Evolutionary conservation across 1,284 basidiomycete species (phyloP).

Genomic region (Moesziomyces sp.): DNA sequence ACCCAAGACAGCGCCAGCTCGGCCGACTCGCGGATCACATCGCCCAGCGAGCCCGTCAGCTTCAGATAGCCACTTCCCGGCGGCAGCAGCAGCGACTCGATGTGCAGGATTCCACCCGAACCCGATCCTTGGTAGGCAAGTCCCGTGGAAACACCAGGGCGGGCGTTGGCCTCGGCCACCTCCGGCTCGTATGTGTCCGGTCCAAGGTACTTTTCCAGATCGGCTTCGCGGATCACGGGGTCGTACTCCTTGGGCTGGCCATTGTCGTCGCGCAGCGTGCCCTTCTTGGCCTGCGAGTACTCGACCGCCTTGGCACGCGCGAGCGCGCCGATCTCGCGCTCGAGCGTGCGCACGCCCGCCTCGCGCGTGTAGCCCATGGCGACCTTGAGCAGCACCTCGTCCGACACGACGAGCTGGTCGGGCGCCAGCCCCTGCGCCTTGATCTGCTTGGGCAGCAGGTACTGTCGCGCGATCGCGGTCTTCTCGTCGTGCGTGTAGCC

Average conservation of each 20-base stretch:
- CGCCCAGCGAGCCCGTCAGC: conserved; percentile 78
- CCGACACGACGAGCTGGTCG: conserved; percentile 73
- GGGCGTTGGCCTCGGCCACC: conserved; percentile 77
- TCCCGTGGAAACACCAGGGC: conserved; percentile 81
- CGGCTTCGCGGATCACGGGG: conserved; percentile 75
- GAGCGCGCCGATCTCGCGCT: conserved; percentile 85
- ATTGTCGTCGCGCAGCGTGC: conserved; percentile 49
- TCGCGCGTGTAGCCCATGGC: conserved; percentile 84
- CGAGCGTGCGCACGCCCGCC: conserved; percentile 90
- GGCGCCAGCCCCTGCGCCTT: conserved; percentile 75
- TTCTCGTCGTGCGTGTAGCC: conserved; percentile 70
- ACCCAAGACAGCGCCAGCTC: conserved; percentile 77
- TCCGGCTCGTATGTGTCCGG: conserved; percentile 83
- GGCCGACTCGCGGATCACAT: conserved; percentile 85
- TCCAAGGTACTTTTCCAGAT: conserved; percentile 87
- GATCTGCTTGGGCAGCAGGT: conserved; percentile 86
- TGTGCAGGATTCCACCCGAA: conserved; percentile 84
- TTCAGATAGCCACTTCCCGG: conserved; percentile 79
- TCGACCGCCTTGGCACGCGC: conserved; percentile 76
- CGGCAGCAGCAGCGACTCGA: conserved; percentile 78
- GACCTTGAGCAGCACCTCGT: conserved; percentile 77
- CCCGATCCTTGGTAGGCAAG: conserved; percentile 88
- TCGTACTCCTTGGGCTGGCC: conserved; percentile 72
- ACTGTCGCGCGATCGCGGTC: conserved; percentile 69
- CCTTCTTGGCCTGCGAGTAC: conserved; percentile 80